phyloP scores from a whole-genome alignment of 2,329 filamentous ascomycete species.

The Tolypocladium pustulatum region DNA sequence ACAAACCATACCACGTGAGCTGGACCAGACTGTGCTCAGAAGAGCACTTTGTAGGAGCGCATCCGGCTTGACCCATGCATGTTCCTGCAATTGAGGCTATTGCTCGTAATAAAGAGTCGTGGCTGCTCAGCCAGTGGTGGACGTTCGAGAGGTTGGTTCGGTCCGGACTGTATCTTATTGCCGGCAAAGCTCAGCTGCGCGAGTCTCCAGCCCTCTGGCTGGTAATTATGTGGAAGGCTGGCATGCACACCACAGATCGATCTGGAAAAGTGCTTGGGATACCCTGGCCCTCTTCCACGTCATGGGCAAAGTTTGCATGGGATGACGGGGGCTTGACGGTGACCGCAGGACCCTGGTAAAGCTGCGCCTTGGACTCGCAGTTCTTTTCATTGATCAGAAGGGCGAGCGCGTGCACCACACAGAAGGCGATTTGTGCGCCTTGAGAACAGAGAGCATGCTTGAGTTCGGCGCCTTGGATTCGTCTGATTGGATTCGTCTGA shows the following conservation, averaged over 20 bases:
- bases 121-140: not conserved
- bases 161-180: not conserved
- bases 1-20: constrained; percentile 1
- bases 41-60: not conserved
- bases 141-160: not conserved
- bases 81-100: not conserved
- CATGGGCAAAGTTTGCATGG: too few species aligned
- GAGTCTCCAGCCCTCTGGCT: not conserved
- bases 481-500: not conserved
- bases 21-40: not conserved
- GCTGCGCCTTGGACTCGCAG: too few species aligned
- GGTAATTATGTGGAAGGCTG: not conserved
- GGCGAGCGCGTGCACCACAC: not conserved
- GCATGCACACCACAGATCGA: constrained; percentile 6
- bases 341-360: not conserved
- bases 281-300: not conserved
- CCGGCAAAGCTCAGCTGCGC: not conserved
- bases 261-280: constrained; percentile 3
- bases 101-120: not conserved
- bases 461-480: not conserved
- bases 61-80: not conserved
- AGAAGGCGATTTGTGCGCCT: not conserved
- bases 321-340: not conserved
- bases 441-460: not conserved
- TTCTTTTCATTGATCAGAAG: not conserved